Conservation (phyloP, 2,329 filamentous ascomycete species). For the Colletotrichum gigasporum region DNA sequence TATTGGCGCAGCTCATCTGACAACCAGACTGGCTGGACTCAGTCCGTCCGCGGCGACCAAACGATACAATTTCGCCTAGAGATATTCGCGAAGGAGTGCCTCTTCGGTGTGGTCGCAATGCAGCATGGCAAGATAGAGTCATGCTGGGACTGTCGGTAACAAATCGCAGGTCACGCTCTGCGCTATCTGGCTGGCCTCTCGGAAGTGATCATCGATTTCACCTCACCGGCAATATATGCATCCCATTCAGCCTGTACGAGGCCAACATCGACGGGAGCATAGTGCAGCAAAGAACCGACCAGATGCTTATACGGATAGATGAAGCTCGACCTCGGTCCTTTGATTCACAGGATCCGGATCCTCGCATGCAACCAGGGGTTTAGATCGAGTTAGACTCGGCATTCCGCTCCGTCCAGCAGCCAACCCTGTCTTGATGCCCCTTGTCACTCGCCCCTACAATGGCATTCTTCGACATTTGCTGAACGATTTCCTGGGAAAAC, state of each 20-base stretch:
- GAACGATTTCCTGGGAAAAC: conserved; percentile 13
- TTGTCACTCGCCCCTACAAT: conserved; percentile 12
- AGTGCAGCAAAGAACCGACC: neutral
- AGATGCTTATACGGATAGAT: neutral
- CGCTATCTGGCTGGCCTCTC: neutral
- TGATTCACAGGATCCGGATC: conserved; percentile 5
- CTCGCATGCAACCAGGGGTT: neutral
- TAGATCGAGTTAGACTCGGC: conserved; percentile 31
- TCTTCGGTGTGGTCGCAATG: too few relatives aligned
- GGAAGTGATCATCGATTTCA: neutral
- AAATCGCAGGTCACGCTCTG: neutral
- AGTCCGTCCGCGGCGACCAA: too few relatives aligned
- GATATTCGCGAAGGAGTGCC: too few relatives aligned
- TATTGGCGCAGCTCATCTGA: too few relatives aligned
- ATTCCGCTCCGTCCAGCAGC: conserved; percentile 31
- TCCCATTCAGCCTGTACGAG: conserved; percentile 19
- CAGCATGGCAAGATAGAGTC: too few relatives aligned
- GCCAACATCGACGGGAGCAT: neutral
- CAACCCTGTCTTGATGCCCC: conserved; percentile 9
- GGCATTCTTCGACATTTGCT: conserved; percentile 16
- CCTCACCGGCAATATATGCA: neutral
- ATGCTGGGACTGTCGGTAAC: neutral
- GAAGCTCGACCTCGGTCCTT: neutral
- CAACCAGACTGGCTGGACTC: too few relatives aligned
- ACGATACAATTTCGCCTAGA: too few relatives aligned